Evolutionary conservation across 495 filamentous ascomycete genomes (phyloP), one percentile per base, ranked within the genome.

Genomic region (Massariosphaeria phaeospora): DNA sequence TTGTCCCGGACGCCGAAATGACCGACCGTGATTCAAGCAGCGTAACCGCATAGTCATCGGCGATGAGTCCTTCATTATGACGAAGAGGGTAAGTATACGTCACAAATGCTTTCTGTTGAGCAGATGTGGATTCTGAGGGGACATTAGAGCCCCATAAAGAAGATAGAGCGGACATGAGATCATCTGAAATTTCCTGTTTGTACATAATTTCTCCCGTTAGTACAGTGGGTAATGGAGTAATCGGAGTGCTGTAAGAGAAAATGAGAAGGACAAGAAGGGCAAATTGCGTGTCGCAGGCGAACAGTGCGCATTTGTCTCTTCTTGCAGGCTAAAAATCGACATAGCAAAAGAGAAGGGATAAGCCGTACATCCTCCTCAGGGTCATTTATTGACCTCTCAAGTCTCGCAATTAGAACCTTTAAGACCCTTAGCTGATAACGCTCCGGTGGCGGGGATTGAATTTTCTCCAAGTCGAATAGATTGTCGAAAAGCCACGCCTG

Each of bases 331-430:
- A 33, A n/a, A 33, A 33, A 33, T 33, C 8, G 30, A 36, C 15
- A 20, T 40, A 12, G 20, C 20, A 50, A 33, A 54, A 41, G 48
- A 48, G 23, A 42, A 52, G 21, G 41, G 39, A 45, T 20, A n/a
- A 27, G 11, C 60, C 86, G 73, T 83, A 95, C 89, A 84, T 95
- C 83, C 71, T 84, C 75, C 47, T 93, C 88, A 55, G 87, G 89
- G 68, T 94, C 79, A 29, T 74, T 69, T 21, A 93, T 83, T 20
- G 80, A 73, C 9, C 73, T 68, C 68, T 94, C 87, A 29, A 94
- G 80, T 24, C 70, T 77, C 4, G 73, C 61, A 1, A 85, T 66
- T 35, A 95, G 71, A 50, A 76, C 69, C 68, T 93, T 95, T 48
- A 95, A 65, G 0, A 90, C 76, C 35, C 82, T 77, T n/a, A 84